Evolutionary conservation across 176 grass and related monocot species (phyloP).

Genomic region (Oryza meridionalis): DNA sequence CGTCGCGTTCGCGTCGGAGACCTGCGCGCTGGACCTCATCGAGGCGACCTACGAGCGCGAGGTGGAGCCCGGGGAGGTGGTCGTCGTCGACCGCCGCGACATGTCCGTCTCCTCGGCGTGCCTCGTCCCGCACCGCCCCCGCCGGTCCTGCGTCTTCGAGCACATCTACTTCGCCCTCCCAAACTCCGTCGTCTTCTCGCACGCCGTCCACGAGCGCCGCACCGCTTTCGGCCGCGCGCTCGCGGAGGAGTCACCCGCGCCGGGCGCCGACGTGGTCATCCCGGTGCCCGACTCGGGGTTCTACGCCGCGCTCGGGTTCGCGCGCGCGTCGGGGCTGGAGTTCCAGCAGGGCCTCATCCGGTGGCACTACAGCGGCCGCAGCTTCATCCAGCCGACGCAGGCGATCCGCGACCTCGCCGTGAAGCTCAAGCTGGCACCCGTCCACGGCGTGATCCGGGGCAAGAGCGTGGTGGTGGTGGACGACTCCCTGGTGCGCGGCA

Average conservation of each 20-base stretch:
- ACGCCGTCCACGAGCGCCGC: slow-evolving; percentile 69
- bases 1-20: slow-evolving; percentile 79
- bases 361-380: slow-evolving; percentile 75
- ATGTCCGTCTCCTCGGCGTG: slow-evolving; percentile 51
- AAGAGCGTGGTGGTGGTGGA: slow-evolving; percentile 83
- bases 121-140: slow-evolving; percentile 53
- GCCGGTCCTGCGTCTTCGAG: slow-evolving; percentile 71
- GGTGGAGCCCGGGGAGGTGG: slow-evolving; percentile 75
- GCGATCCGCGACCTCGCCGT: slow-evolving; percentile 69
- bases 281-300: slow-evolving; percentile 74
- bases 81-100: slow-evolving; percentile 69
- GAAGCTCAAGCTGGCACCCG: slow-evolving; percentile 71
- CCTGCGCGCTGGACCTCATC: slow-evolving; percentile 82
- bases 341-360: slow-evolving; percentile 78
- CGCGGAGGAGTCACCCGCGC: slow-evolving; percentile 57
- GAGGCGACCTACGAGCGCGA: slow-evolving; percentile 74
- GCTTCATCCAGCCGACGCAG: slow-evolving; percentile 81
- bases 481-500: slow-evolving; percentile 81
- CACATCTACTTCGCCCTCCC: slow-evolving; percentile 79
- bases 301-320: slow-evolving; percentile 72
- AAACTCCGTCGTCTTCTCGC: slow-evolving; percentile 71
- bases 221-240: slow-evolving; percentile 68
- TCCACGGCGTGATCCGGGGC: slow-evolving; percentile 56
- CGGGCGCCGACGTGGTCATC: slow-evolving; percentile 67
- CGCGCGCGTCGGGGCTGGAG: slow-evolving; percentile 58